phyloP scores from a whole-genome alignment of 1,284 basidiomycete species.

The Termitomyces sp. region DNA sequence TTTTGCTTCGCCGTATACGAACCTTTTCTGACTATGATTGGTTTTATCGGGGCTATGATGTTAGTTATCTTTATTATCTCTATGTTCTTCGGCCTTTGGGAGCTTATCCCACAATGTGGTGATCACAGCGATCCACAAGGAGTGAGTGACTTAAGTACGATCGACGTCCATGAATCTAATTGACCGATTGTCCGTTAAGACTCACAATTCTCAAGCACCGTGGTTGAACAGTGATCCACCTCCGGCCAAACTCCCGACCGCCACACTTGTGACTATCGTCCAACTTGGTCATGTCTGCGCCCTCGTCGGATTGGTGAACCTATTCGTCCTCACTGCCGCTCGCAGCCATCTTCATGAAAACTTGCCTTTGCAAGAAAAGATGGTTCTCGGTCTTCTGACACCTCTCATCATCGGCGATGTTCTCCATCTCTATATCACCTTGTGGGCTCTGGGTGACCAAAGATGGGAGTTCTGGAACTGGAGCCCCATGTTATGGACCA shows the following conservation, averaged over 20 bases:
- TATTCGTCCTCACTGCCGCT: conserved; percentile 56
- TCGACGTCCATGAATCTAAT: not conserved
- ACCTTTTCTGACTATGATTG: conserved; percentile 58
- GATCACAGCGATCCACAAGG: conserved; percentile 52
- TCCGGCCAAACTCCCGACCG: conserved; percentile 47
- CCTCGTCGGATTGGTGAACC: conserved; percentile 64
- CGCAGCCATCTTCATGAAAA: conserved; percentile 53
- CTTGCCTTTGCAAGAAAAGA: conserved; percentile 64
- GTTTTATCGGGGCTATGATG: conserved; percentile 58
- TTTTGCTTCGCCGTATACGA: conserved; percentile 69
- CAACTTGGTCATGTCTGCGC: conserved; percentile 74
- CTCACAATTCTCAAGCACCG: conserved; percentile 68
- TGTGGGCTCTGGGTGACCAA: conserved; percentile 68
- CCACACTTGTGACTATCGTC: conserved; percentile 58
- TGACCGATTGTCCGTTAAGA: conserved; percentile 34
- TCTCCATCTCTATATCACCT: conserved; percentile 57
- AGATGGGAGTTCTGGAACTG: conserved; percentile 57
- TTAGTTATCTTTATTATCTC: conserved; percentile 24
- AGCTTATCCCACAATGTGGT: conserved; percentile 10
- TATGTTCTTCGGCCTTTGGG: not conserved
- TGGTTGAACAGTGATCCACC: conserved; percentile 52
- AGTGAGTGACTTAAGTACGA: conserved; percentile 36
- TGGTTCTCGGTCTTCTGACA: conserved; percentile 55
- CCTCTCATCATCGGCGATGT: conserved; percentile 68
- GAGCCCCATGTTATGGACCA: conserved; percentile 65